phyloP scores from a whole-genome alignment of 2,329 filamentous ascomycete genomes.

The Aspergillus flavus region DNA sequence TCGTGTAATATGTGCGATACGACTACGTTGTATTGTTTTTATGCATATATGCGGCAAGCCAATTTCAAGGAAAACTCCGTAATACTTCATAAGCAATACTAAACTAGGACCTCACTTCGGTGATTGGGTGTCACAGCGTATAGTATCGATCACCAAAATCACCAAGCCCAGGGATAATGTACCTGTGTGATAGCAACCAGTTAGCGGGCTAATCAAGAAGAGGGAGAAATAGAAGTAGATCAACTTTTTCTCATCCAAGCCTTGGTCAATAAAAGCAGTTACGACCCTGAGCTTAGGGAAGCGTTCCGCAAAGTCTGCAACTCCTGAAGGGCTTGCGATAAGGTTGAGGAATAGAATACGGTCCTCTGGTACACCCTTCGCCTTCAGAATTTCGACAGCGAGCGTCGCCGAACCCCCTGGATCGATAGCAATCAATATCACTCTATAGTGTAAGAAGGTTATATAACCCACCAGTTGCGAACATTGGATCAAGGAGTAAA shows the following conservation, averaged over 20 bases:
- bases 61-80: neutral
- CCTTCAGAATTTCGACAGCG: conserved; percentile 91
- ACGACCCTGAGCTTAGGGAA: conserved; percentile 90
- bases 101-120: neutral
- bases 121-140: conserved; percentile 66
- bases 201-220: conserved; percentile 3
- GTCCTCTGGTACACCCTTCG: conserved; percentile 89
- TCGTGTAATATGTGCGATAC: neutral
- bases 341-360: conserved; percentile 95
- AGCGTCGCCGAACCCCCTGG: conserved; percentile 91
- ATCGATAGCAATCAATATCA: conserved; percentile 6
- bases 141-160: conserved; percentile 97
- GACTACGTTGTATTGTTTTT: neutral
- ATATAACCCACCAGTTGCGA: conserved; percentile 76
- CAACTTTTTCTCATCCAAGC: conserved; percentile 97
- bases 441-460: neutral
- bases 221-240: conserved; percentile 34
- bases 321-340: conserved; percentile 94
- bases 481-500: conserved; percentile 95
- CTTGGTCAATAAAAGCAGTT: conserved; percentile 93
- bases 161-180: conserved; percentile 90
- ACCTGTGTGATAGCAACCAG: conserved; percentile 57
- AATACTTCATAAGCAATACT: neutral
- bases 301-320: conserved; percentile 82
- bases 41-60: neutral